Evolutionary conservation across 1,284 basidiomycete genomes (phyloP).

Genomic region (Trametes sp.): DNA sequence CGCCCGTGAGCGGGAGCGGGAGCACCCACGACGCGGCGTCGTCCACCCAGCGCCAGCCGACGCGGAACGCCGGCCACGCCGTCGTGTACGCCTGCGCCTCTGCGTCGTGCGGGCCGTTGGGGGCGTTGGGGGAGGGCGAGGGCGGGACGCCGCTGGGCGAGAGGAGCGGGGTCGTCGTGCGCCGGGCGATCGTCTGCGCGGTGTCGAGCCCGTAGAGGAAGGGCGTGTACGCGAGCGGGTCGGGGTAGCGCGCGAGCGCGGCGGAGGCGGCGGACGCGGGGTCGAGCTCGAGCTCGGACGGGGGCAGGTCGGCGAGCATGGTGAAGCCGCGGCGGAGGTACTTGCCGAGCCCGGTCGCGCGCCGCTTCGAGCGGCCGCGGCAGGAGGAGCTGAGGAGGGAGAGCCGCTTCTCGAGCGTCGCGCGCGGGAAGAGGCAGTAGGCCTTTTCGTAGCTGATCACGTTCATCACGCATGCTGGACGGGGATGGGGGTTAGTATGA

Average conservation of each 20-base stretch:
- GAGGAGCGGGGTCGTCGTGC: background rate
- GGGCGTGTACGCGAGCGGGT: background rate
- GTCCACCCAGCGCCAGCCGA: constrained; percentile 36
- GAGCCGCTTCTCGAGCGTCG: constrained; percentile 39
- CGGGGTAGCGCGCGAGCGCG: background rate
- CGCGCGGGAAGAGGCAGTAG: constrained; percentile 37
- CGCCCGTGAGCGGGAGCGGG: constrained; percentile 26
- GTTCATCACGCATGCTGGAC: constrained; percentile 56
- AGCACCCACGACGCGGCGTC: constrained; percentile 35
- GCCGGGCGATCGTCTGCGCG: constrained; percentile 1
- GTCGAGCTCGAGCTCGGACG: constrained; percentile 14
- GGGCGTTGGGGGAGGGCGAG: background rate
- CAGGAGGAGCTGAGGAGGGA: constrained; percentile 30
- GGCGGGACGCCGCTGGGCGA: background rate
- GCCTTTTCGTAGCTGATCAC: constrained; percentile 41
- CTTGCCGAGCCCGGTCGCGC: constrained; percentile 31
- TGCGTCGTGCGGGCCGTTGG: background rate
- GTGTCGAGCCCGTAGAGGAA: background rate
- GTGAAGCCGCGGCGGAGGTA: constrained; percentile 38
- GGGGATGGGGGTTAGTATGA: background rate
- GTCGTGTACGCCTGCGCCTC: too few relatives aligned
- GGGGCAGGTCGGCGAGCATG: constrained; percentile 20
- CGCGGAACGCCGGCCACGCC: constrained; percentile 27
- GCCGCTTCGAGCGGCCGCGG: constrained; percentile 13
- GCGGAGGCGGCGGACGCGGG: constrained; percentile 7